Conservation (phyloP, 2,329 filamentous ascomycete genomes). For the Calonectria pteridis region DNA sequence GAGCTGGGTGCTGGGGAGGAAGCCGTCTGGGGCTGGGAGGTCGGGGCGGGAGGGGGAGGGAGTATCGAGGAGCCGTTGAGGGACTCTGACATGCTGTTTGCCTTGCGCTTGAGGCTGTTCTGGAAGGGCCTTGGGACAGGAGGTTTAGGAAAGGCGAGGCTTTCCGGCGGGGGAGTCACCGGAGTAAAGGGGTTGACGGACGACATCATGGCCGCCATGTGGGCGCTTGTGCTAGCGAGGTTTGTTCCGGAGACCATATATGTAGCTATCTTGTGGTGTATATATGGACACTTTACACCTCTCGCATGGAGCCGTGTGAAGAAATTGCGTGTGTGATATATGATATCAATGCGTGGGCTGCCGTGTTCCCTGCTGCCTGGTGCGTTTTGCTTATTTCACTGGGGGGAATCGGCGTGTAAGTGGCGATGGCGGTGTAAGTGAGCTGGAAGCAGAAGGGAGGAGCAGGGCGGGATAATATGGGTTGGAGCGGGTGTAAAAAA, state of each 20-base stretch:
- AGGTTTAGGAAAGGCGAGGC: conserved; percentile 47
- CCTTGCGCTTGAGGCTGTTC: conserved; percentile 45
- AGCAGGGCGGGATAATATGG: conserved; percentile 2
- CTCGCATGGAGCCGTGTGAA: neutral
- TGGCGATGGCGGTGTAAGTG: neutral
- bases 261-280: conserved; percentile 22
- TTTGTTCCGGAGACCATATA: conserved; percentile 34
- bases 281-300: conserved; percentile 8
- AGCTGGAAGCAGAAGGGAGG: neutral
- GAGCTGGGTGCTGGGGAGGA: conserved; percentile 38
- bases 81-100: conserved; percentile 43
- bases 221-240: conserved; percentile 31
- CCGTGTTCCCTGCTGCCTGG: neutral
- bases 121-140: conserved; percentile 44
- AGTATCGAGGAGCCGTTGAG: conserved; percentile 38
- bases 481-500: conserved; percentile 30
- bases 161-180: conserved; percentile 47
- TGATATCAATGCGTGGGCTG: conserved; percentile 1
- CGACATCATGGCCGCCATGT: conserved; percentile 48
- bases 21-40: conserved; percentile 40
- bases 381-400: conserved; percentile 1
- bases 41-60: conserved; percentile 38
- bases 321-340: neutral
- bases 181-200: conserved; percentile 47
- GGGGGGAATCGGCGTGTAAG: neutral